phyloP scores from a whole-genome alignment of 495 filamentous ascomycete species.

The Talaromyces ruber region DNA sequence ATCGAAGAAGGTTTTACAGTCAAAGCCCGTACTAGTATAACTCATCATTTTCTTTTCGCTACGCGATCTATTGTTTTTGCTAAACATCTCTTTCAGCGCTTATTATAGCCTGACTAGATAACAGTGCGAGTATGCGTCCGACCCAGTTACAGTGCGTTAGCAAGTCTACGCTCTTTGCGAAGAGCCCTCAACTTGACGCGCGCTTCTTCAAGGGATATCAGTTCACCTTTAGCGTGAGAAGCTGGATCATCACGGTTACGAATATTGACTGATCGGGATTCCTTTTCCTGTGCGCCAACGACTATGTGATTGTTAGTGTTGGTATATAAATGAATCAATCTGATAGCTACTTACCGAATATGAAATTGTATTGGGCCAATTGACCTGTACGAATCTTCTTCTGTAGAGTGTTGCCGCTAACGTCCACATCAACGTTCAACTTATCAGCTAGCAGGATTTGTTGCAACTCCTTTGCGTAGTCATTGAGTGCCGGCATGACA shows the following conservation, averaged over 20 bases:
- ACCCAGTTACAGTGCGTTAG: conserved; percentile 36
- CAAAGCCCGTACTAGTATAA: background rate
- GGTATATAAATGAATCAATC: background rate
- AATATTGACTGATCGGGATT: conserved; percentile 72
- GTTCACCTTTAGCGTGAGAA: conserved; percentile 64
- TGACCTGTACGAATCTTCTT: conserved; percentile 94
- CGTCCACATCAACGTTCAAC: conserved; percentile 78
- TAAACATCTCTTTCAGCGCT: background rate
- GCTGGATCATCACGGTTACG: conserved; percentile 81
- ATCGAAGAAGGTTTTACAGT: background rate
- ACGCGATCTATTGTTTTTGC: background rate
- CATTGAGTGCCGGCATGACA: conserved; percentile 74
- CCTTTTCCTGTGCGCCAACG: conserved; percentile 76
- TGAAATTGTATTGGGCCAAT: conserved; percentile 84
- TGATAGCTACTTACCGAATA: conserved; percentile 52
- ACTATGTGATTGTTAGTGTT: conserved; percentile 38
- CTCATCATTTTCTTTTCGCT: background rate
- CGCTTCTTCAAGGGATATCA: conserved; percentile 69
- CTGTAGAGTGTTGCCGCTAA: conserved; percentile 84
- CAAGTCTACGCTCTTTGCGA: conserved; percentile 53
- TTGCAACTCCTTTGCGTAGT: conserved; percentile 82
- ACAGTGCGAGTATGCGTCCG: background rate
- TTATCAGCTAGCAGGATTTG: conserved; percentile 38
- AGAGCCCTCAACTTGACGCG: conserved; percentile 63
- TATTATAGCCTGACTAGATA: background rate